phyloP scores from a whole-genome alignment of 345 rosid genomes.

The Excoecaria agallocha region DNA sequence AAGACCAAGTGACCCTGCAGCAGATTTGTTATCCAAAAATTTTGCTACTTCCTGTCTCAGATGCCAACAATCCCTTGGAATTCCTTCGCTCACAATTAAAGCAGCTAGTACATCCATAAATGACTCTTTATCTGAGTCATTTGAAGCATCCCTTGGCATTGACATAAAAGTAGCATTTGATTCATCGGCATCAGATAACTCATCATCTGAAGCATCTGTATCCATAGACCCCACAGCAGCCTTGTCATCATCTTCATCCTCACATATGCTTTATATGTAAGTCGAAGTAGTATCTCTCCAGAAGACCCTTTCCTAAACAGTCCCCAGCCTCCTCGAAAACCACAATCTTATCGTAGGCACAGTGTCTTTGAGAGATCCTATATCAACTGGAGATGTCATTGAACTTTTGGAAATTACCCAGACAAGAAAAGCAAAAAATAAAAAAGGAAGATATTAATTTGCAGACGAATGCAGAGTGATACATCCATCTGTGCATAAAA shows the following conservation, averaged over 20 bases:
- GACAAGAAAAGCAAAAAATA: neutral
- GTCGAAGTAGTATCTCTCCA: conserved; percentile 84
- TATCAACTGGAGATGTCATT: conserved; percentile 51
- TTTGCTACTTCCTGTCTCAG: conserved; percentile 64
- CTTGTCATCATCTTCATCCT: conserved; percentile 93
- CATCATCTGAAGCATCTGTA: conserved; percentile 69
- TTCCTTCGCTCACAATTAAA: conserved; percentile 85
- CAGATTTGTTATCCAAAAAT: conserved; percentile 38
- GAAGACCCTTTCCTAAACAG: conserved; percentile 62
- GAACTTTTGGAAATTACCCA: conserved; percentile 21
- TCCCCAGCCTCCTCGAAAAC: conserved; percentile 78
- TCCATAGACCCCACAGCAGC: conserved; percentile 39
- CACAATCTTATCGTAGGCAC: conserved; percentile 84
- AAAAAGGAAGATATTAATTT: conserved; percentile 1
- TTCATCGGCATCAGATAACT: conserved; percentile 66
- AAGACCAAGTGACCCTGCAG: conserved; percentile 27
- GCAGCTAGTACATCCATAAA: conserved; percentile 96
- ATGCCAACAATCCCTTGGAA: conserved; percentile 96
- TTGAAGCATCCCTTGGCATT: conserved; percentile 32
- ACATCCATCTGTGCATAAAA: neutral
- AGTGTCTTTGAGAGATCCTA: conserved; percentile 81
- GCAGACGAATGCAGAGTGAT: neutral
- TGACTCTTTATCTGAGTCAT: conserved; percentile 61
- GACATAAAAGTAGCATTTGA: conserved; percentile 36
- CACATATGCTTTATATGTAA: conserved; percentile 94